Conservation (phyloP, 352 stramenopile genomes). For the Phytophthora hybrid region DNA sequence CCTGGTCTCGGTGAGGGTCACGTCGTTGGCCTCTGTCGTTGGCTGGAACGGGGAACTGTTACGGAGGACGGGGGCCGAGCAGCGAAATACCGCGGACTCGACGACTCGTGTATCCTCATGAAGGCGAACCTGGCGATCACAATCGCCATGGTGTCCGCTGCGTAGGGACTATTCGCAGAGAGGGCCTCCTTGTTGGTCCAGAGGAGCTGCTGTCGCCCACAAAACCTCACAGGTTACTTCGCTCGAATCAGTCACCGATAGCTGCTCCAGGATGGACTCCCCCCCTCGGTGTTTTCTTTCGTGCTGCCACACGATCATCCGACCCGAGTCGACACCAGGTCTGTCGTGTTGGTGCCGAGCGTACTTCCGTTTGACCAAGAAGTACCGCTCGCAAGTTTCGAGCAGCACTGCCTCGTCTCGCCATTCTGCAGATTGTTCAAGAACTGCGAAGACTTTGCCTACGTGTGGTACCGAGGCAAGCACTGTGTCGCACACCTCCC, state of each 20-base stretch:
- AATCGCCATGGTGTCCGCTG: constrained; percentile 19
- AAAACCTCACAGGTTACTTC: not conserved
- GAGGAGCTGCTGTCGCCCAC: constrained; percentile 7
- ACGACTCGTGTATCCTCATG: constrained; percentile 42
- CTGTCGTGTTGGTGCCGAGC: not conserved
- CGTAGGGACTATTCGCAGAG: constrained; percentile 8
- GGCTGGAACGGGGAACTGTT: constrained; percentile 33
- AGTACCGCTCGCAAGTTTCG: constrained; percentile 16
- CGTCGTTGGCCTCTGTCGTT: constrained; percentile 32
- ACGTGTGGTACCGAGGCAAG: constrained; percentile 26
- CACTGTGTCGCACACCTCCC: no score
- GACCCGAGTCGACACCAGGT: not conserved
- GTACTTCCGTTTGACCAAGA: not conserved
- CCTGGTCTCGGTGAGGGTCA: constrained; percentile 23
- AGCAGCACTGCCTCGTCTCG: constrained; percentile 25
- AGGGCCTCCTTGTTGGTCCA: constrained; percentile 29
- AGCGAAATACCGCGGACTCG: constrained; percentile 36
- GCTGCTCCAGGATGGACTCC: not conserved
- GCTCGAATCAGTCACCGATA: not conserved
- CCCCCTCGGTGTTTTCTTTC: not conserved
- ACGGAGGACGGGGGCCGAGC: constrained; percentile 23
- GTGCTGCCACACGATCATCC: not conserved
- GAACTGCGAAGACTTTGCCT: constrained; percentile 34
- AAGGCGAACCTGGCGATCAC: constrained; percentile 28
- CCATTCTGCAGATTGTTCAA: constrained; percentile 30